Evolutionary conservation across 768 basidiomycete genomes (phyloP), one percentile per base, ranked within the genome.

Genomic region (Trametes punicea): DNA sequence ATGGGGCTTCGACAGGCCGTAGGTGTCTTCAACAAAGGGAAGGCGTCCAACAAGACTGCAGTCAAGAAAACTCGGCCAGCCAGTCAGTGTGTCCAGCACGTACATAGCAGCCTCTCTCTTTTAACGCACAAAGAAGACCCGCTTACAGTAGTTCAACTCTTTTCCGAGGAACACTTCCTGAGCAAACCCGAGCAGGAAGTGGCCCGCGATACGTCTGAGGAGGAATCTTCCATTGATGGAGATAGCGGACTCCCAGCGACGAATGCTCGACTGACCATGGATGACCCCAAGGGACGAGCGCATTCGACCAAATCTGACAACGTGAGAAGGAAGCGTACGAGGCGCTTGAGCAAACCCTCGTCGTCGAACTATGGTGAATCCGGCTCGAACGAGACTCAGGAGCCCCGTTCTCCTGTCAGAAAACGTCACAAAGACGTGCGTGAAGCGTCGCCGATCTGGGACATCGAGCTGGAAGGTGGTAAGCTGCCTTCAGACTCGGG

Each of bases 11-110:
- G 80, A 46, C 78, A 76, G 11, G 62, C 70, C 5, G 61, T 75
- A 25, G 87, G 87, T 1, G 81, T 87, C 1, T 87, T 87, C 60
- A 77, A 73, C 60, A 85, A 81, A 68, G 87, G 87, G 1, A 86
- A 77, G 62, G 81, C 84, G 15, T 88, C 87, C 0, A 64, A 64
- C 6, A 77, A 74, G 55, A 69, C 75, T 4, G 62, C 66, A 56
- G 61, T 65, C 21, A 65, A 65, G 27, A 60, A 60, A 53, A 54
- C 48, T 38, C 40, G 52, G 53, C 48, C 70, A 67, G 54, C 69
- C 65, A 68, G 68, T 75, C 55, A 58, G 58, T 61, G 38, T n/a
- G n/a, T n/a, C n/a, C n/a, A n/a, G n/a, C n/a, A n/a, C n/a, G n/a
- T n/a, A n/a, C n/a, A n/a, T n/a, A n/a, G n/a, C n/a, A n/a, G n/a